Base-by-base conservation (phyloP, 768 basidiomycete genomes). In the Arthromyces matolae region DNA sequence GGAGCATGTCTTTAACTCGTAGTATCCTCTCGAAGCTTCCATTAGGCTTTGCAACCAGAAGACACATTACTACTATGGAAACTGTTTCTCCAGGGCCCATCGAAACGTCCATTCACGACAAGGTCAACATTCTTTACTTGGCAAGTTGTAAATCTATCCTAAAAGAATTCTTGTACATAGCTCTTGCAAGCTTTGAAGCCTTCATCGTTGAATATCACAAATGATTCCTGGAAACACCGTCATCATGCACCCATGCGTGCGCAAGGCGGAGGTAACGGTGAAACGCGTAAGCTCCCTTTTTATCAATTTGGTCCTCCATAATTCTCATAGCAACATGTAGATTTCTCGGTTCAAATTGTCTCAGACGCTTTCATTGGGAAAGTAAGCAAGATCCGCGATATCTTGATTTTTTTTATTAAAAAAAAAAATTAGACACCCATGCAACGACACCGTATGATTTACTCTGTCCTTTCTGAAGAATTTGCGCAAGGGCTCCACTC, bases 201-300 rank as follows among this genome's bases (percentile, higher is more conserved):
- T 16, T 65, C 75, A 45, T 71, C 74, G 57, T 71, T 93, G 60
- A 72, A 61, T 45, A 84, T 93, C 61, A 75, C 75, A 28, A 93
- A 93, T 67, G 86, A 93, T 59, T 92, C 90, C 43, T 83, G 81
- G 79, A 76, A 87, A 69, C 90, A 93, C 66, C 79, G 86, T 60
- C 86, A 92, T 70, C 90, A 93, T 68, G 76, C 77, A 47, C 74
- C 90, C 38, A 93, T 93, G 90, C 77, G 78, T 62, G 82, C 74
- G 35, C 73, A 80, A 64, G 79, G 75, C 46, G 81, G 78, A 54
- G 79, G 77, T 35, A 81, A 73, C 60, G 83, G 82, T 49, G 90
- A 92, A 75, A 88, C 91, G 39, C 90, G 90, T 93, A 75, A 58
- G 86, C n/a, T 78, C 38, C 42, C 51, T 50, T 44, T 44, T 13